These are phyloP conservation scores for Hygrocybe coccinea DNA, from an alignment of 768 basidiomycete species.

Conservation along the genomic window DNA sequence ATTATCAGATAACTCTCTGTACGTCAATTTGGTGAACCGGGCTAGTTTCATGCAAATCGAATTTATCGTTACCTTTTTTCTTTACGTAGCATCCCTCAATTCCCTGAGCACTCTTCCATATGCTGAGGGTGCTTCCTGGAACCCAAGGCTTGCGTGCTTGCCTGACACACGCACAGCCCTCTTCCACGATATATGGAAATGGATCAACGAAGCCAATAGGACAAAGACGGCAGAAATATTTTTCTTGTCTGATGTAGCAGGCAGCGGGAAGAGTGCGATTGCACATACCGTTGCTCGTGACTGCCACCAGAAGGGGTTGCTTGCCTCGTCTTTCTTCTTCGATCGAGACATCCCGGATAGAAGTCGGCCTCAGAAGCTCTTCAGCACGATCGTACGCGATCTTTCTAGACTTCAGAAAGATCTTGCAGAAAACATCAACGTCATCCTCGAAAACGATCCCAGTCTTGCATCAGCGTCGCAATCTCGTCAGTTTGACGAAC, in stretches of 20 bases:
- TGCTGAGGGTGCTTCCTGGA: conserved; percentile 14
- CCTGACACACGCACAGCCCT: conserved; percentile 9
- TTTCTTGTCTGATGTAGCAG: conserved; percentile 17
- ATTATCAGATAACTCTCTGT: too few relatives aligned
- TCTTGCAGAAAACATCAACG: conserved; percentile 11
- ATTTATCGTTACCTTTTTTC: too few relatives aligned
- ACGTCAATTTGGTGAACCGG: too few relatives aligned
- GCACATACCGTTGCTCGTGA: conserved; percentile 17
- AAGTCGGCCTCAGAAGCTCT: conserved; percentile 9
- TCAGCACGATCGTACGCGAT: conserved; percentile 20
- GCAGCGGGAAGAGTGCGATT: conserved; percentile 20
- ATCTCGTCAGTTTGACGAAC: conserved; percentile 15
- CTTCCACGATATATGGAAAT: conserved; percentile 9
- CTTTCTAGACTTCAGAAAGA: conserved; percentile 7
- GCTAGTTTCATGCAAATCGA: too few relatives aligned
- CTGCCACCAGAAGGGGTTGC: conserved; percentile 9
- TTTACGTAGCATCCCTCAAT: too few relatives aligned
- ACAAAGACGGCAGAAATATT: conserved; percentile 9
- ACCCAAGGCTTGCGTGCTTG: conserved; percentile 7
- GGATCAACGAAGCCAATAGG: conserved; percentile 7
- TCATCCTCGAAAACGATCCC: conserved; percentile 9
- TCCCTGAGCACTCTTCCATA: conserved; percentile 2
- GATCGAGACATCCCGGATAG: conserved; percentile 12
- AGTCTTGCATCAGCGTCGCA: conserved; percentile 9
- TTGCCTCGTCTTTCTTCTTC: conserved; percentile 22